Evolutionary conservation across 2,329 filamentous ascomycete genomes (phyloP).

Genomic region (Cadophora luteo-olivacea): DNA sequence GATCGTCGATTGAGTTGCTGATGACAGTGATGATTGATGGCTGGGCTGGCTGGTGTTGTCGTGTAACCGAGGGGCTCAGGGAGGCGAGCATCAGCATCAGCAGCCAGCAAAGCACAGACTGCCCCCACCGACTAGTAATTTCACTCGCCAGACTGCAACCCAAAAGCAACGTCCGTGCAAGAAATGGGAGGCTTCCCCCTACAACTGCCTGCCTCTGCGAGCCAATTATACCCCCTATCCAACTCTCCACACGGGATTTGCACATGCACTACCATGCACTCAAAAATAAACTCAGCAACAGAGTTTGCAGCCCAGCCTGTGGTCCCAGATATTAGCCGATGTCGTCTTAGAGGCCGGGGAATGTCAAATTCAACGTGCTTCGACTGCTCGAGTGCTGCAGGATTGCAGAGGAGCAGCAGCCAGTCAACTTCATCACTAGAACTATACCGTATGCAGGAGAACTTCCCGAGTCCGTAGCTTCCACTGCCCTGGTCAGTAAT

Average conservation of each 20-base stretch:
- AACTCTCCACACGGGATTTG: background rate
- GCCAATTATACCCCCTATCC: conserved; percentile 18
- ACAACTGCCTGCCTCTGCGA: background rate
- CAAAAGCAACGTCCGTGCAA: conserved; percentile 41
- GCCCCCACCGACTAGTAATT: conserved; percentile 12
- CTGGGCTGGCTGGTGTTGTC: background rate
- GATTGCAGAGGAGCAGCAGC: background rate
- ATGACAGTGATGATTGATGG: background rate
- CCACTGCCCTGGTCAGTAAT: conserved; percentile 7
- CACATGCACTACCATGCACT: conserved; percentile 8
- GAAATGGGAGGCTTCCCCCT: conserved; percentile 10
- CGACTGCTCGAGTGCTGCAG: conserved; percentile 25
- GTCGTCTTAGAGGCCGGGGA: conserved; percentile 13
- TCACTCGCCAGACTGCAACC: conserved; percentile 28
- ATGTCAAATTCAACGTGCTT: conserved; percentile 3
- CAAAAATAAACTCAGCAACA: conserved; percentile 16
- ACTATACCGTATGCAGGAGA: conserved; percentile 23
- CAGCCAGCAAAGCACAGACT: conserved; percentile 15
- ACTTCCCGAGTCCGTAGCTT: conserved; percentile 13
- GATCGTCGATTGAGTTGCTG: conserved; percentile 14
- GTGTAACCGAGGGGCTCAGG: conserved; percentile 18
- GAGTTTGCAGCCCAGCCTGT: conserved; percentile 12
- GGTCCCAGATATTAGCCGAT: conserved; percentile 14
- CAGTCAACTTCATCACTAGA: conserved; percentile 9
- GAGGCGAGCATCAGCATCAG: background rate